Conservation (phyloP, 345 rosid species). For the Raphanus raphanistrum region DNA sequence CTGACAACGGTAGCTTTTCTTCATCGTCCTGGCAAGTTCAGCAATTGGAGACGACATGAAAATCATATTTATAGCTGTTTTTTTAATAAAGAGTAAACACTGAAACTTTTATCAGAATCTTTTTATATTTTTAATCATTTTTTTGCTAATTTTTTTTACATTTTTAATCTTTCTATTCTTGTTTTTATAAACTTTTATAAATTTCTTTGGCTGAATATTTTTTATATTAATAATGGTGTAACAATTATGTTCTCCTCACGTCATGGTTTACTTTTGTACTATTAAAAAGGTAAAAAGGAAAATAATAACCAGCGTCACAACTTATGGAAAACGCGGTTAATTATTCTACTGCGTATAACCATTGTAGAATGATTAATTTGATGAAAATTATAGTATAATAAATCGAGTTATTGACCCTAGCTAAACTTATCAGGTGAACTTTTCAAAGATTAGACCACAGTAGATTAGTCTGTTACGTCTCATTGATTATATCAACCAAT, state of each 20-base stretch:
- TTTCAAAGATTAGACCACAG: background rate
- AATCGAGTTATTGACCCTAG: background rate
- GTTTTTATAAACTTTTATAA: background rate
- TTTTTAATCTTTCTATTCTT: no score
- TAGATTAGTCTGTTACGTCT: background rate
- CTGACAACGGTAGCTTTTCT: conserved; percentile 36
- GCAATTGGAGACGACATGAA: conserved; percentile 25
- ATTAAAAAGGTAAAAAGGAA: background rate
- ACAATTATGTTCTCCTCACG: conserved; percentile 4
- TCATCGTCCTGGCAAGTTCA: conserved; percentile 23
- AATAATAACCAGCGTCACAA: background rate
- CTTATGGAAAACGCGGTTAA: no score
- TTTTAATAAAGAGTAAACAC: background rate
- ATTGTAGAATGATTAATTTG: no score
- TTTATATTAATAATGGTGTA: background rate
- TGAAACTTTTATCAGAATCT: background rate
- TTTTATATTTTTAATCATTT: no score
- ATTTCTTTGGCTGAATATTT: background rate
- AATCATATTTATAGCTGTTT: conserved; percentile 17
- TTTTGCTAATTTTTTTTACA: no score
- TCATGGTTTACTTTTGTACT: background rate
- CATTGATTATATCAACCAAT: background rate
- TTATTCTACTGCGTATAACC: no score
- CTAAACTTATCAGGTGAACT: conserved; percentile 3
- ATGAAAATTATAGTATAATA: background rate